Evolutionary conservation across 805 yeast species (phyloP), one percentile per base, ranked within the genome.

Genomic region (Millerozyma miso): DNA sequence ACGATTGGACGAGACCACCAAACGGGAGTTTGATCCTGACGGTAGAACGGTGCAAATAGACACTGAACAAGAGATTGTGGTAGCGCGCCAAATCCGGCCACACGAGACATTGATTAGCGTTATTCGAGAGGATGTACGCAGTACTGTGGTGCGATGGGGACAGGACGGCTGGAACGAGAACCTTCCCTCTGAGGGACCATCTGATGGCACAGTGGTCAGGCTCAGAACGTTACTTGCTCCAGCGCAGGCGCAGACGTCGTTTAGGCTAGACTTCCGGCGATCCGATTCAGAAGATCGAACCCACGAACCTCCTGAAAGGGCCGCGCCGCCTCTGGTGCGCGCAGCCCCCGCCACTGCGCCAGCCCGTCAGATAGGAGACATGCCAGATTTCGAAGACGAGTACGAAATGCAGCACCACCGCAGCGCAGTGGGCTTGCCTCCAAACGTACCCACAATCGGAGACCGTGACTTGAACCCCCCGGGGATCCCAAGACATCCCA

Each of bases 341-440:
- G 29, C 10, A 10, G 29, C 6, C 29, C 29, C 29, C 10, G 29
- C 29, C 29, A 23, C 29, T 23, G 29, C 29, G 29, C 29, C 29
- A 23, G 20, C 38, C 4, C 18, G 32, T 13, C 50, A 54, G 32
- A 67, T 71, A 2, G 40, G 51, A 16, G 76, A 71, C 49, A 68
- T 75, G 56, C 83, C 83, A 1, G 76, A 66, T 29, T 79, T 75
- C 45, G 80, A 75, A 18, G 80, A 75, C 51, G 83, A 79, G 48
- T 71, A 69, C 40, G 76, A 78, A 49, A 55, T 68, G 31, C 40
- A 41, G 15, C 23, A 33, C 35, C 42, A 20, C 18, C 33, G 14
- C 13, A n/a, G 23, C 14, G 23, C 31, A 31, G 44, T 37, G 6
- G 42, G 19, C 4, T 33, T 48, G 10, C 37, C 42, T 19, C 23